phyloP scores from a whole-genome alignment of 2,329 filamentous ascomycete species.

The Monilinia aucupariae region DNA sequence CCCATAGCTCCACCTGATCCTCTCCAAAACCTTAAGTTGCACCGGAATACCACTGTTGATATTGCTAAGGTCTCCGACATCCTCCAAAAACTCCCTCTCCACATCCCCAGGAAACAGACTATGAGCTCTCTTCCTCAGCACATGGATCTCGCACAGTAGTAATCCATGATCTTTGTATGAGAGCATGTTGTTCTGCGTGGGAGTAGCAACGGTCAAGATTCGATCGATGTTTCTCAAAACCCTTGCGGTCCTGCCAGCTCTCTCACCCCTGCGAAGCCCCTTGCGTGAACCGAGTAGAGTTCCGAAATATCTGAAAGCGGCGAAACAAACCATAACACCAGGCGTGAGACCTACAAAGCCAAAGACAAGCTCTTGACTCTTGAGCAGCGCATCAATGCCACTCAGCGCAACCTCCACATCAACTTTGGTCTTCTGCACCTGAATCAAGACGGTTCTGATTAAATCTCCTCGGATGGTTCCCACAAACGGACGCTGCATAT shows the following conservation, averaged over 20 bases:
- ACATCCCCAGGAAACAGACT: constrained; percentile 67
- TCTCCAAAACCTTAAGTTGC: constrained; percentile 72
- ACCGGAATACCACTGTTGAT: constrained; percentile 68
- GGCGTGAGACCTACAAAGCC: constrained; percentile 95
- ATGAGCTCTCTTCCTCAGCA: constrained; percentile 64
- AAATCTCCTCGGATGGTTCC: constrained; percentile 83
- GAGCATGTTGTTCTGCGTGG: constrained; percentile 67
- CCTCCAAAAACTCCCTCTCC: constrained; percentile 80
- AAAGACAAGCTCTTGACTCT: constrained; percentile 95
- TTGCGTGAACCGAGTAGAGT: constrained; percentile 64
- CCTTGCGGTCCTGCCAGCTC: constrained; percentile 65
- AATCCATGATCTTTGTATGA: constrained; percentile 91
- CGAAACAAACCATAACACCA: constrained; percentile 79
- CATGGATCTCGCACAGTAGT: constrained; percentile 82
- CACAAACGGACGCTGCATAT: constrained; percentile 73
- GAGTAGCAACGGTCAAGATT: constrained; percentile 62
- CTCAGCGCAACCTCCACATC: constrained; percentile 94
- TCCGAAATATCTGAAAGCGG: constrained; percentile 65
- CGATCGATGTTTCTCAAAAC: constrained; percentile 85
- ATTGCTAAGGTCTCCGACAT: constrained; percentile 80
- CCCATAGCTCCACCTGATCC: constrained; percentile 86
- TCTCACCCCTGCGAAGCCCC: constrained; percentile 59
- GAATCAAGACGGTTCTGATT: constrained; percentile 84
- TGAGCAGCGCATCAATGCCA: constrained; percentile 88
- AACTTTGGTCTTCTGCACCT: constrained; percentile 98